Percentiles rank a stretch among this genome's conserved stretches.
Conservation (phyloP, 2,329 filamentous ascomycete species). For the Hymenoscyphus fraxineus region DNA sequence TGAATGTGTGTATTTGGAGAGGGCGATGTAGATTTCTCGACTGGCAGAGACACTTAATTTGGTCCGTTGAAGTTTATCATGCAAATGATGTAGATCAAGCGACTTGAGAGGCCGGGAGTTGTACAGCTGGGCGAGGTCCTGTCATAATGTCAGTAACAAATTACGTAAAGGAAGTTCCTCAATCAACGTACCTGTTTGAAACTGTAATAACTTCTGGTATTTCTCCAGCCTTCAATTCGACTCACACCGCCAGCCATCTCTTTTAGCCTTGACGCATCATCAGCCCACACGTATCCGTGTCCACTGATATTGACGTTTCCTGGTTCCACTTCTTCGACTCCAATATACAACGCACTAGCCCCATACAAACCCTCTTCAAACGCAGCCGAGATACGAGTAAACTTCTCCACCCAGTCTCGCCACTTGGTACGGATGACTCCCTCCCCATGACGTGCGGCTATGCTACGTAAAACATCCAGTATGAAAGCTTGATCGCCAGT, state of each 20-base stretch:
- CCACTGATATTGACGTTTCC: conserved; percentile 61
- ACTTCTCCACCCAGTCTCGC: conserved; percentile 91
- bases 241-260: conserved; percentile 90
- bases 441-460: conserved; percentile 82
- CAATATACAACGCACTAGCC: conserved; percentile 82
- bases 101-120: conserved; percentile 66
- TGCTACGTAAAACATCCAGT: conserved; percentile 77
- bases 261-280: conserved; percentile 73
- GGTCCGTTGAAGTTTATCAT: conserved; percentile 82
- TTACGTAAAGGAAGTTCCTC: conserved; percentile 26
- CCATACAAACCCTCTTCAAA: conserved; percentile 97
- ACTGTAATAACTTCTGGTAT: conserved; percentile 90
- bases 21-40: conserved; percentile 78
- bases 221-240: conserved; percentile 94
- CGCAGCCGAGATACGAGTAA: conserved; percentile 85
- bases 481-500: conserved; percentile 90
- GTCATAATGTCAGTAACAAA: conserved; percentile 32
- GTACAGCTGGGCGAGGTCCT: conserved; percentile 65
- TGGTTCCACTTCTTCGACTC: conserved; percentile 65
- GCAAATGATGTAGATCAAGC: conserved; percentile 87
- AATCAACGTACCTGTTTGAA: conserved; percentile 71
- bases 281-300: conserved; percentile 93
- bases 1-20: conserved; percentile 69
- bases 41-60: conserved; percentile 73
- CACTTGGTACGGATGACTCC: conserved; percentile 88